A percentile compares a stretch with the other conserved stretches of the same genome.
Evolutionary conservation across 345 rosid genomes (phyloP).

Genomic region (Syzygium oleosum): DNA sequence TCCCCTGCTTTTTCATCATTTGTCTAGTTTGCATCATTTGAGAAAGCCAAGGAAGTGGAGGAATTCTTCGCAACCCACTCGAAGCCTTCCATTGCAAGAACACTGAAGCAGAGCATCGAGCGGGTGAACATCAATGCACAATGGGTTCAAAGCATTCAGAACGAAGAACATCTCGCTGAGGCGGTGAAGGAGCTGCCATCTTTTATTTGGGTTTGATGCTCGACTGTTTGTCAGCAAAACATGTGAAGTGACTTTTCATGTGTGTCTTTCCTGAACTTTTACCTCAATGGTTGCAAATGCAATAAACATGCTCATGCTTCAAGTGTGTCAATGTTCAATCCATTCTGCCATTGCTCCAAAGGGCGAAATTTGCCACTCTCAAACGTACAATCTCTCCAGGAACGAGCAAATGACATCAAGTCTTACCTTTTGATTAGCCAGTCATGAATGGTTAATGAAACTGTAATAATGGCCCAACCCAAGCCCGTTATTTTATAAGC

Average conservation of each 20-base stretch:
- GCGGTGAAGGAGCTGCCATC: no score
- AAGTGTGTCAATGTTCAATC: neutral
- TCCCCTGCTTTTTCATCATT: neutral
- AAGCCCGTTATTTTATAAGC: no score
- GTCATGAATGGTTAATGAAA: neutral
- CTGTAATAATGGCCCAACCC: neutral
- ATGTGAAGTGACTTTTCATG: neutral
- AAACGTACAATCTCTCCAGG: neutral
- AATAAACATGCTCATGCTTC: neutral
- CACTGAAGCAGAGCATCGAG: slow-evolving; percentile 95
- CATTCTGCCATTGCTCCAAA: neutral
- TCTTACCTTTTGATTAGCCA: slow-evolving; percentile 11
- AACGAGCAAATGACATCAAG: neutral
- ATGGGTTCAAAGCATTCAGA: slow-evolving; percentile 67
- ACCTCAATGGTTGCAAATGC: neutral
- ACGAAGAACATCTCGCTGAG: slow-evolving; percentile 39
- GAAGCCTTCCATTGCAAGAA: slow-evolving; percentile 58
- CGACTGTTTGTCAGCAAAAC: neutral
- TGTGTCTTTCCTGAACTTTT: neutral
- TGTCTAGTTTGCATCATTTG: slow-evolving; percentile 75
- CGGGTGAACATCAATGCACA: slow-evolving; percentile 60
- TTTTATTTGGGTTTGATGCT: neutral
- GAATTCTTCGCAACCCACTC: slow-evolving; percentile 66
- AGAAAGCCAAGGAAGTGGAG: slow-evolving; percentile 69
- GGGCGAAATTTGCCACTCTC: neutral